Base-by-base conservation (phyloP, 1,139 yeast species). In the Candida anutae region DNA sequence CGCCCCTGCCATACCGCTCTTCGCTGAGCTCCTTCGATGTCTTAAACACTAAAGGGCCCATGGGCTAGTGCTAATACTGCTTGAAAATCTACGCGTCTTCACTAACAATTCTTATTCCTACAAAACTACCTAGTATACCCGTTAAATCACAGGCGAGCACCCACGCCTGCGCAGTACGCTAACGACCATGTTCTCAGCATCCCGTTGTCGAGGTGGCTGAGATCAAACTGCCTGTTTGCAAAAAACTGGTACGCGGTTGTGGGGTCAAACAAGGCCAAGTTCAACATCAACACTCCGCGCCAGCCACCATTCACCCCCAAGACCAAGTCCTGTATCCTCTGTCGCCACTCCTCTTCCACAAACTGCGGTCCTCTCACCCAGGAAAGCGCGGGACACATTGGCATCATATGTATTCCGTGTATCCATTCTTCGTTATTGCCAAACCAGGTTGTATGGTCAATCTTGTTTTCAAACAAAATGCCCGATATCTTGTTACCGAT, bases 381-480 rank as follows among this genome's bases (percentile, higher is more conserved):
- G 0, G 93, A 77, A 11, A 95, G 79, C 11, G 83, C 75, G 0
- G 96, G 90, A 0, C 95, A 85, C 26, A 84, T 62, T 15, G 98
- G 95, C 34, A 90, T 66, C 79, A 93, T 90, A 50, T 90, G 97
- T 37, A 90, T 88, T 48, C 96, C 95, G 46, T 88, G 97, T 30
- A 90, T 87, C 52, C 81, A 90, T 53, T 88, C 90, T 33, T 61
- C 62, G 3, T 51, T 63, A 31, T 63, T 47, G 2, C 95, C 95
- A 46, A 87, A 87, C 57, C 77, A 87, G 2, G 96, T 90, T 3
- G 95, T 85, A 57, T 84, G 94, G 42, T 84, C 95, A 34, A 84
- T 58, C 58, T 90, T 88, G 56, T 88, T 88, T 53, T 88, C 96
- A 51, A 75, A 81, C 28, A 78, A 49, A 23, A 83, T 82, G 38